Evolutionary conservation across 1,284 basidiomycete species (phyloP), one percentile per base, ranked within the genome.

Genomic region (Cerrena zonata): DNA sequence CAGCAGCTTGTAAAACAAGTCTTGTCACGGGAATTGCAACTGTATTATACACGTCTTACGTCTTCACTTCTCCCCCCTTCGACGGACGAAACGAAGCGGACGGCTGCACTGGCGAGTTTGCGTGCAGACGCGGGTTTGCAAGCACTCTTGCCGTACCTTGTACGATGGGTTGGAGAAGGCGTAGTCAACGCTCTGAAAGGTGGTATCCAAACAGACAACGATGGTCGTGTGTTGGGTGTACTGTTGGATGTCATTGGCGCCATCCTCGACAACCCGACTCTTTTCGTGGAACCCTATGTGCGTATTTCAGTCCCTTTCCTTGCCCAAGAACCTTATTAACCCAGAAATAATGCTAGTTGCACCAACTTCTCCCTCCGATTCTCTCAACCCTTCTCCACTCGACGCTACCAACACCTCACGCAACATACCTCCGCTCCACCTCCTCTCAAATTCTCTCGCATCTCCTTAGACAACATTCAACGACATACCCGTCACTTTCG

Each of bases 231-330:
- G 11, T 71, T 95, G 2, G 87, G 89, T 56, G 84, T 91, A 25
- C 71, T 91, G 52, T 71, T 96, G 53, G 89, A 93, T 56, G 89
- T 90, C 15, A 81, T 92, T 42, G 79, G 85, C 53, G 87, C 91
- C 0, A 74, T 95, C 34, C 69, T 94, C 40, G 86, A 89, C 58
- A 99, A 94, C 65, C 77, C 76, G 48, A 88, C 86, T 2, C 71
- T 99, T n/a, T 97, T 95, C 62, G 83, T 98, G 24, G 95, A 99
- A 69, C 95, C 94, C 42, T 98, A 96, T 64, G 91, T 95, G 63
- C 69, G 91, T 79, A 18, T 40, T 15, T 40, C 30, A 38, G 13
- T 61, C n/a, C 42, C 43, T 45, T 51, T 38, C n/a, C 1, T 36
- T 37, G 46, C 22, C 34, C 30, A 19, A 13, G 26, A 15, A 34